Evolutionary conservation across 1,284 basidiomycete species (phyloP).

Genomic region (Somion occarium): DNA sequence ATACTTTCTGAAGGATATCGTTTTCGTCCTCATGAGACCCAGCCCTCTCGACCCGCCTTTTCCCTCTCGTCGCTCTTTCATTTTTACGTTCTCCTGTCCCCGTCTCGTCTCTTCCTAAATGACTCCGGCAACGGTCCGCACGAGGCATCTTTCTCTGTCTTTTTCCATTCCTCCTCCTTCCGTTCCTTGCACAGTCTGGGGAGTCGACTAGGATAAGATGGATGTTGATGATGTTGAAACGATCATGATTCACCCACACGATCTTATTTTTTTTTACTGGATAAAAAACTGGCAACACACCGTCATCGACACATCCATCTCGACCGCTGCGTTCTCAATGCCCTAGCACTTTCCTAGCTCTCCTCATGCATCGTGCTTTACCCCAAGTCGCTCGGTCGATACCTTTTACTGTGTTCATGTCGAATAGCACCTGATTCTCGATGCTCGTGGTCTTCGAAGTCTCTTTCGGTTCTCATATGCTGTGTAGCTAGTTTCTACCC

Average conservation of each 20-base stretch:
- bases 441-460: too few relatives aligned
- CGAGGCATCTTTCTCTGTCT: not conserved
- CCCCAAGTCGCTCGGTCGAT: not conserved
- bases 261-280: not conserved
- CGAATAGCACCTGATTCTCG: too few relatives aligned
- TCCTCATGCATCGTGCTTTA: not conserved
- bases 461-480: not conserved
- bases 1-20: constrained; percentile 7
- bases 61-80: not conserved
- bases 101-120: not conserved
- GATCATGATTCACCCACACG: not conserved
- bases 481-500: not conserved
- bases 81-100: not conserved
- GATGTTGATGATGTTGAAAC: not conserved
- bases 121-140: not conserved
- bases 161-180: not conserved
- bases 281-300: not conserved
- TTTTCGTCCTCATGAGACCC: not conserved
- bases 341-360: not conserved
- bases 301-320: not conserved
- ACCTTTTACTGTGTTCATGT: not conserved
- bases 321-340: not conserved
- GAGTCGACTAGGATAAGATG: not conserved
- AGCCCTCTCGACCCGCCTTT: not conserved
- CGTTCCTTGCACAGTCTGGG: not conserved